Base-by-base conservation (phyloP, 371 early-diverging fungal species). In the Nematocida sp. region DNA sequence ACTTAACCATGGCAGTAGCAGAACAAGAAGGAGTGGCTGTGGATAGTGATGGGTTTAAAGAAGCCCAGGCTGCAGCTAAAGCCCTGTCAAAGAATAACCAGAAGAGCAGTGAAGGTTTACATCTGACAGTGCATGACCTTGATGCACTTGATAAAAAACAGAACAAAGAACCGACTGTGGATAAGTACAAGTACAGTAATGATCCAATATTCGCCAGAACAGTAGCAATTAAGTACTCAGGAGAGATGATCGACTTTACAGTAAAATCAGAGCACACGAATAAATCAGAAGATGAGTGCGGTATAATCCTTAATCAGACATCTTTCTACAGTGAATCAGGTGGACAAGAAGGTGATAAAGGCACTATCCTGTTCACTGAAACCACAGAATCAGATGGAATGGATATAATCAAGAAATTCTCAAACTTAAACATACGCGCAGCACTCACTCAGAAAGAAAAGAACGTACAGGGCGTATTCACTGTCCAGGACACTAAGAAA, bases 321-420 rank as follows among this genome's bases (percentile, higher is more conserved):
- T 94, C 94, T 91, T 95, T 98, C 84, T 99, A 98, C 86, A 94
- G 95, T 57, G 99, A 98, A 88, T 90, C 90, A 67, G 99, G 99
- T 86, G 99, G 99, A 50, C 98, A 99, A 88, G 92, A 93, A 84
- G 94, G 91, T 83, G 99, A 99, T 85, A 91, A 90, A n/a, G 99
- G 99, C 88, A 90, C 42, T 87, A 91, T 57, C 93, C 93, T 82
- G 92, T 91, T 44, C 87, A 91, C 72, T 89, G 90, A 44, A 93
- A 94, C 74, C 11, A 94, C 74, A 20, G 40, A 44, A 2, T 47
- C 3, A 42, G 94, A 95, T 3, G 4, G 23, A 2, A 57, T 4
- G 0, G 33, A 42, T 15, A 11, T 57, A 15, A 18, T 13, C 13
- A 20, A 18, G 15, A n/a, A 15, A 20, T 1, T 40, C 9, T 25